Evolutionary conservation across 1,284 basidiomycete genomes (phyloP), one percentile per base, ranked within the genome.

Genomic region (Neolentinus lepideus): DNA sequence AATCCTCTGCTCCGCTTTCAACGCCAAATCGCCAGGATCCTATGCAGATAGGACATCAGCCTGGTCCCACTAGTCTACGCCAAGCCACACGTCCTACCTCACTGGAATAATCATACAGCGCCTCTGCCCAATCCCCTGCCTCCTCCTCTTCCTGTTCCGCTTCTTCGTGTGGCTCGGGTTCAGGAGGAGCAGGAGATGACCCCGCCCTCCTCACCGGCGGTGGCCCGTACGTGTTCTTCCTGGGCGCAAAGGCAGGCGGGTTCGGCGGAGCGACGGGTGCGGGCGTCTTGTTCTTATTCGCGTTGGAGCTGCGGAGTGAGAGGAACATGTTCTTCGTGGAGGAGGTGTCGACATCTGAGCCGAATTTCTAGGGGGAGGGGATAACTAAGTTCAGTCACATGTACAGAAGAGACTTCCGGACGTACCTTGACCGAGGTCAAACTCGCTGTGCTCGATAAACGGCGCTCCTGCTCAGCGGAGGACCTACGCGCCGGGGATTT

Each of bases 91-190:
- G 6, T 6, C 29, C 38, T 60, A 90, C 88, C 61, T 74, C 71
- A 56, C 86, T 84, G 43, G 72, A 70, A 68, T 88, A 91, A 59
- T 88, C 87, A 64, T 91, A 91, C 67, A 90, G 60, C 2, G 76
- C 88, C 62, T 90, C 84, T 11, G 80, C 88, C 88, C 88, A 90
- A 59, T 88, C 85, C 10, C 85, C 88, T 29, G 72, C 65, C 11
- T 65, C 68, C 57, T 73, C 72, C 56, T 78, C 74, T 35, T 74
- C 67, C 59, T 75, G n/a, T n/a, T n/a, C n/a, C n/a, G n/a, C 66
- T 26, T 56, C 60, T 2, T 54, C 29, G 2, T n/a, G n/a, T n/a
- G 63, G 58, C 25, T 62, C 61, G 16, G 57, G 62, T 35, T 61
- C 57, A 33, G 67, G 63, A 3, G 64, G 63, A n/a, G 62, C 59